Evolutionary conservation across 805 yeast species (phyloP), one percentile per base, ranked within the genome.

Genomic region (Candida multigemmis): DNA sequence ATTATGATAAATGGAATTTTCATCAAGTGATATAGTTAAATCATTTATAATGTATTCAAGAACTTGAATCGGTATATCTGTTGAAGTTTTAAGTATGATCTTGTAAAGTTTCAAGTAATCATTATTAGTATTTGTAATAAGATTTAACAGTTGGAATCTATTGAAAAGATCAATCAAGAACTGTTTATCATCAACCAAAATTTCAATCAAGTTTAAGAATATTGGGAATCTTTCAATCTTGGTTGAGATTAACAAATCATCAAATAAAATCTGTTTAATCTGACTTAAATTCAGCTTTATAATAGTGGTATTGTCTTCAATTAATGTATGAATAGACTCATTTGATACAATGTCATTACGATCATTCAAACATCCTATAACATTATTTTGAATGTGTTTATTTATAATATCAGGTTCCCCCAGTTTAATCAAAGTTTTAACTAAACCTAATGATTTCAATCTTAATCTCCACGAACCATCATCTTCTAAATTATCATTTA

Each of bases 401-500:
- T n/a, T n/a, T n/a, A n/a, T n/a, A n/a, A n/a, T n/a, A n/a, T n/a
- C n/a, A n/a, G n/a, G n/a, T n/a, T n/a, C n/a, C n/a, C n/a, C n/a
- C n/a, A n/a, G n/a, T n/a, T 40, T 41, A n/a, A 68, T 49, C 9
- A 40, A 24, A 6, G 32, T 22, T 12, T 60, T 46, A 6, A 68
- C 40, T 18, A 74, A 41, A 16, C 50, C 53, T 5, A 71, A 59
- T 0, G 82, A 52, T 28, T 65, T 66, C 22, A 70, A 55, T 33
- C 91, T 56, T 12, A 81, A 50, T 36, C 71, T 76, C 80, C 87
- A 77, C 6, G 59, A 51, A 6, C 58, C 64, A 28, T 60, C 62
- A 28, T 56, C 60, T 13, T 49, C 52, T 12, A 50, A 54, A 11
- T 56, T 60, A 32, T 47, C 50, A 12, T 56, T 63, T 41, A 28